Evolutionary conservation across 2,329 filamentous ascomycete species (phyloP), one percentile per base, ranked within the genome.

Genomic region (Dactylonectria estremocensis): DNA sequence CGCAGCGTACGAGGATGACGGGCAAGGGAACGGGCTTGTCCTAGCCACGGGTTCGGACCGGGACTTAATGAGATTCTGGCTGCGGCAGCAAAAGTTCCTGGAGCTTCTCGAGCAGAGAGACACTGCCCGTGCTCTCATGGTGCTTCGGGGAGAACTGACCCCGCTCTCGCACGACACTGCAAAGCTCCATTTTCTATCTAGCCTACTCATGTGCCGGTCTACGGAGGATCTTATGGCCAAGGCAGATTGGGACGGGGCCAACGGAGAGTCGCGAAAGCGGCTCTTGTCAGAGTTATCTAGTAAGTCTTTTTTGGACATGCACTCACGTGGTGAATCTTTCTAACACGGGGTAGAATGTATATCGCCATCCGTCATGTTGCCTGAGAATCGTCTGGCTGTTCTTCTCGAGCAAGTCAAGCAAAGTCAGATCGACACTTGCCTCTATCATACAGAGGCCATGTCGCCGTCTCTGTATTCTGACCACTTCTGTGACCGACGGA

Each of bases 361-460:
- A 79, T 97, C 96, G 1, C 95, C 96, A 0, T 96, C 95, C 4
- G 93, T 97, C 50, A 98, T 99, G 95, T 92, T 99, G 61, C 96
- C 96, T 1, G 94, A 97, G 77, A 93, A 96, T 79, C 91, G 96
- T 7, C 85, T 99, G 50, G 94, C 94, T 2, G 88, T 91, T 37
- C 85, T 99, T 16, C 84, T 99, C 59, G 88, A 95, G 64, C 91
- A 97, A 72, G 91, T 97, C 43, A 97, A 98, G 78, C 88, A 92
- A 68, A 90, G 87, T 69, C 95, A 98, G 82, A 93, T 98, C 66
- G 89, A 91, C 58, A 89, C 89, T 33, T 99, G 96, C 78, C 83
- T 95, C 45, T 98, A 95, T 80, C 96, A 99, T 82, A 98, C 97
- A 60, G 94, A 91, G 3, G 87, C 90, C 2, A 82, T 86, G 3